Evolutionary conservation across 2,329 filamentous ascomycete species (phyloP).

Genomic region (Monosporascus sp.): DNA sequence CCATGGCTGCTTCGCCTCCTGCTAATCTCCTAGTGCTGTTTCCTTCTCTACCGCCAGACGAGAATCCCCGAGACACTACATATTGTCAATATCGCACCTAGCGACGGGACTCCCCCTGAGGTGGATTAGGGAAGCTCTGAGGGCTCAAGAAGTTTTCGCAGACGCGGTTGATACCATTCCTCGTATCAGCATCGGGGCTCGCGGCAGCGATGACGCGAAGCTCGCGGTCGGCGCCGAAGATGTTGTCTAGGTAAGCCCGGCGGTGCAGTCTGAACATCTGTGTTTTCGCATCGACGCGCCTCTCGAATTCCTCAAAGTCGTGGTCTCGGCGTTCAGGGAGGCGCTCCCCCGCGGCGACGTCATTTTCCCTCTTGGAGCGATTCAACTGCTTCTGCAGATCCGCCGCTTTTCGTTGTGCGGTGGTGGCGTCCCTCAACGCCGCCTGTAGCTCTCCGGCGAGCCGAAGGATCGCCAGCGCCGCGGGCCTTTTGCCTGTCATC

Average conservation of each 20-base stretch:
- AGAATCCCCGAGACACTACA: no score
- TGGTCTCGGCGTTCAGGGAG: not conserved
- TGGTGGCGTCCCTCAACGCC: not conserved
- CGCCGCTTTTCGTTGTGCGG: not conserved
- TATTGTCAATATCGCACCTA: no score
- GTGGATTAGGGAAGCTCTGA: not conserved
- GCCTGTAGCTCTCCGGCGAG: not conserved
- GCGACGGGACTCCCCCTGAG: no score
- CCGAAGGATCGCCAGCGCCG: not conserved
- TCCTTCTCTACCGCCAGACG: no score
- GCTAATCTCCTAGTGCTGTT: no score
- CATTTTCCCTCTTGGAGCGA: constrained; percentile 3
- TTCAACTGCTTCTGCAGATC: constrained; percentile 3
- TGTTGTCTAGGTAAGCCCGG: constrained; percentile 4
- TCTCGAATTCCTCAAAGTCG: constrained; percentile 11
- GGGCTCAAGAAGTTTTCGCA: not conserved
- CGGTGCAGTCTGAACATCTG: constrained; percentile 15
- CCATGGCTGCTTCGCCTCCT: no score
- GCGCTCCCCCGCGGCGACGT: constrained; percentile 1
- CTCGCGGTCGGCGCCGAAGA: constrained; percentile 6
- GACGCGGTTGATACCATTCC: not conserved
- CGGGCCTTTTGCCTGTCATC: not conserved
- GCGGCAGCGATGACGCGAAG: constrained; percentile 3
- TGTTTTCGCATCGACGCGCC: constrained; percentile 6
- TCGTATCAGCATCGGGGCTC: constrained; percentile 1